These are phyloP conservation scores for Coffea humblotiana DNA, from an alignment of 305 asterid species.

Conservation along the genomic window DNA sequence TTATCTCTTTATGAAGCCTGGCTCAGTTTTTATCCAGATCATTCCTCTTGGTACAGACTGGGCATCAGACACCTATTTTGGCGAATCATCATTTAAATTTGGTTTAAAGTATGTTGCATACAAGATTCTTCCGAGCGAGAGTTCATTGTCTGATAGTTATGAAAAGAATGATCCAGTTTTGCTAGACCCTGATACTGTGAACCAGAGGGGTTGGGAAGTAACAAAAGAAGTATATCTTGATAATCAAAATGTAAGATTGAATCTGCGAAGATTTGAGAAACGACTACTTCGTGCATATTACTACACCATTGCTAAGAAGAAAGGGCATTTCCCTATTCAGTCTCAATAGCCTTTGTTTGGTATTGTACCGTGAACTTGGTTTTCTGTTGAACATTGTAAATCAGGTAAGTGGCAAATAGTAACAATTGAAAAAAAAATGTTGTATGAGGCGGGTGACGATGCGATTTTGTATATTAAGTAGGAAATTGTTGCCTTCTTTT, in stretches of 20 bases:
- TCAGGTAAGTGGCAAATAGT: not conserved
- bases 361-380: conserved; percentile 11
- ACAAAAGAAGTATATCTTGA: conserved; percentile 52
- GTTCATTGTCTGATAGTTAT: conserved; percentile 73
- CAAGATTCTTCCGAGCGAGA: conserved; percentile 68
- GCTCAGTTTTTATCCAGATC: conserved; percentile 65
- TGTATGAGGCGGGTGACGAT: conserved; percentile 6
- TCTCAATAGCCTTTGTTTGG: not conserved
- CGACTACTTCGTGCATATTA: conserved; percentile 57
- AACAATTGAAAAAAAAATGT: not conserved
- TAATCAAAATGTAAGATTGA: conserved; percentile 55
- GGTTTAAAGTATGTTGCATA: conserved; percentile 72
- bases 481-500: conserved; percentile 10
- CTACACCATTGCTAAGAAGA: conserved; percentile 49
- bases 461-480: conserved; percentile 32
- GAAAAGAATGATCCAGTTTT: conserved; percentile 44
- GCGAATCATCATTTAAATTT: conserved; percentile 56
- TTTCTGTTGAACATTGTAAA: conserved; percentile 7
- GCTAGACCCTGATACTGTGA: conserved; percentile 48
- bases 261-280: conserved; percentile 64
- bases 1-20: conserved; percentile 77
- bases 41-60: conserved; percentile 55
- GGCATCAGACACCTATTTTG: conserved; percentile 74
- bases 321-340: conserved; percentile 25
- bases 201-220: conserved; percentile 25